These are phyloP conservation scores for Peziza echinospora DNA, from an alignment of 495 filamentous ascomycete species.

Conservation along the genomic window DNA sequence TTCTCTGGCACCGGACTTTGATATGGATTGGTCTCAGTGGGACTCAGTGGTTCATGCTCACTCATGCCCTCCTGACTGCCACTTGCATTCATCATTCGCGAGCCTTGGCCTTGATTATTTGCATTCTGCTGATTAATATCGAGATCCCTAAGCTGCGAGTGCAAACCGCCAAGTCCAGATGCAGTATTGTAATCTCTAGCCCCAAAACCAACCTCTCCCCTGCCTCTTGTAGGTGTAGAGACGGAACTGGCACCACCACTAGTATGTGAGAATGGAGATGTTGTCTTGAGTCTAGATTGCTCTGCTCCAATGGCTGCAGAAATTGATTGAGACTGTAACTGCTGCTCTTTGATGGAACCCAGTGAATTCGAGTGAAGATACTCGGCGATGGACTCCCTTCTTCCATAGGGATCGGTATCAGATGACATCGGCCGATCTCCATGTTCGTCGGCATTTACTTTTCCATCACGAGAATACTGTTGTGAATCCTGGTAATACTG, in stretches of 20 bases:
- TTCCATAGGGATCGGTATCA: slow-evolving; percentile 65
- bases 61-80: slow-evolving; percentile 30
- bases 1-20: slow-evolving; percentile 76
- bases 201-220: slow-evolving; percentile 41
- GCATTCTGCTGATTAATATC: slow-evolving; percentile 20
- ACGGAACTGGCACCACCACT: slow-evolving; percentile 20
- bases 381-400: slow-evolving; percentile 29
- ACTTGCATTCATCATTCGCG: slow-evolving; percentile 26
- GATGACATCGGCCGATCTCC: slow-evolving; percentile 33
- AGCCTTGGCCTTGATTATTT: slow-evolving; percentile 32
- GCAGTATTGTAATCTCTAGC: slow-evolving; percentile 20
- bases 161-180: slow-evolving; percentile 11
- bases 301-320: slow-evolving; percentile 17
- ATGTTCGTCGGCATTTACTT: slow-evolving; percentile 27
- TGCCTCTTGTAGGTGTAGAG: slow-evolving; percentile 26
- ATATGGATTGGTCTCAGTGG: slow-evolving; percentile 94
- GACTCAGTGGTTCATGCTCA: slow-evolving; percentile 50
- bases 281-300: slow-evolving; percentile 37
- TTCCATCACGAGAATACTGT: slow-evolving; percentile 19
- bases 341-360: slow-evolving; percentile 31
- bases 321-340: slow-evolving; percentile 22
- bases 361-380: slow-evolving; percentile 35
- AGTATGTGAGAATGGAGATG: slow-evolving; percentile 29
- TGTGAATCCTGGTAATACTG: slow-evolving; percentile 28
- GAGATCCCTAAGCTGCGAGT: slow-evolving; percentile 18